Percentiles rank a stretch among this genome's conserved stretches.
Conservation (phyloP, 176 grass and related monocot genomes). For the Rhynchospora breviuscula region DNA sequence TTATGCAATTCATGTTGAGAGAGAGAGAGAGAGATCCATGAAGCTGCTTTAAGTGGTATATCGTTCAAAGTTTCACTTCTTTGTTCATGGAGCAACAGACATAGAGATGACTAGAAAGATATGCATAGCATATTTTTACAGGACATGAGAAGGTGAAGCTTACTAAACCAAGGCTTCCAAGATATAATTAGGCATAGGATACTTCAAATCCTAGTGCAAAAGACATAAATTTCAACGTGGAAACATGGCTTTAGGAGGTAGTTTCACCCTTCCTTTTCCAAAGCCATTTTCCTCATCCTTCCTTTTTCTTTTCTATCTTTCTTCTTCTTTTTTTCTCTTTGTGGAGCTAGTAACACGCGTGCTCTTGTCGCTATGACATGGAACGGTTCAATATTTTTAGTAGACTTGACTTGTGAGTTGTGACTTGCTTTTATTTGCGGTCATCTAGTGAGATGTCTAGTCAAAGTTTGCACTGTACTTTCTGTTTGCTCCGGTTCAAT, state of each 20-base stretch:
- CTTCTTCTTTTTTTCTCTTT: not conserved
- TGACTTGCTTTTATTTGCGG: not conserved
- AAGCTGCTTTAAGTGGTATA: not conserved
- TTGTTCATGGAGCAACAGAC: conserved; percentile 7
- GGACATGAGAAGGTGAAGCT: not conserved
- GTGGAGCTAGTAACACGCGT: not conserved
- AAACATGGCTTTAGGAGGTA: not conserved
- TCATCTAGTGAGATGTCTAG: not conserved
- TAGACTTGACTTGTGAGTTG: conserved; percentile 7
- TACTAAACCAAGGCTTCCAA: conserved; percentile 5
- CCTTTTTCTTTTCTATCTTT: not conserved
- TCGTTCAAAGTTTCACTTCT: not conserved
- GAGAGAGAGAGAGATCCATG: conserved; percentile 1
- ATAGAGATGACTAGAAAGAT: conserved; percentile 11
- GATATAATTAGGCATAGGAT: not conserved
- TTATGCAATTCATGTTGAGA: not conserved
- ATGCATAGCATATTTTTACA: not conserved
- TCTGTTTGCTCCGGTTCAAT: not conserved
- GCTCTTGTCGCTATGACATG: not conserved
- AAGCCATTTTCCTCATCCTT: conserved; percentile 20
- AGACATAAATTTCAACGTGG: not conserved
- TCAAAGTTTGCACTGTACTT: not conserved
- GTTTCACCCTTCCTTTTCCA: not conserved
- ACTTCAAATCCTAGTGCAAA: not conserved
- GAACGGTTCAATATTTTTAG: not conserved